These are phyloP conservation scores for Irpex rosettiformis DNA, from an alignment of 1,284 basidiomycete genomes.

Conservation along the genomic window DNA sequence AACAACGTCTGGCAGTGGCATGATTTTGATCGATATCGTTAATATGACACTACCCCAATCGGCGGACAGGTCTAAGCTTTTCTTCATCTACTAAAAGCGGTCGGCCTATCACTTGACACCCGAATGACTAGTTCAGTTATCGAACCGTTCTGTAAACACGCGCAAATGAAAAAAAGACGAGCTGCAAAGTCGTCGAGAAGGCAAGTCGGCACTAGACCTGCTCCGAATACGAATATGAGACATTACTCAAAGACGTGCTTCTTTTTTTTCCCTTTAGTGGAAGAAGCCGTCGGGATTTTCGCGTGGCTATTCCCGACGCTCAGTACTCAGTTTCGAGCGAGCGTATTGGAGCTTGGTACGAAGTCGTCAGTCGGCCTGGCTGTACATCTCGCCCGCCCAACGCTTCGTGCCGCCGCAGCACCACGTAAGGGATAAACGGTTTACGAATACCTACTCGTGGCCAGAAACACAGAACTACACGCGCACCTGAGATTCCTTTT, in stretches of 20 bases:
- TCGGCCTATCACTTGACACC: background rate
- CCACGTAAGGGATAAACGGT: background rate
- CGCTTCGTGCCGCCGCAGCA: background rate
- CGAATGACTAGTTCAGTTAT: background rate
- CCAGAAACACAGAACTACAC: background rate
- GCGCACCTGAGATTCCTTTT: background rate
- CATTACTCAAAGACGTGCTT: background rate
- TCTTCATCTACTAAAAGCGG: background rate
- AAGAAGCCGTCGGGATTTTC: background rate
- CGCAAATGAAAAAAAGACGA: background rate
- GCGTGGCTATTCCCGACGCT: background rate
- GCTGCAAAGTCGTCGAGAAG: background rate
- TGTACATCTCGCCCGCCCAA: background rate
- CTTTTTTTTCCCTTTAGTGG: background rate
- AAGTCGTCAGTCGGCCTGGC: background rate
- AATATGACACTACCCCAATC: background rate
- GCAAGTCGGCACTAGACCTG: background rate
- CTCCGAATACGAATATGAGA: background rate
- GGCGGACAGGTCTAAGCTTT: background rate
- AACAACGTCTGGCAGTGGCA: background rate
- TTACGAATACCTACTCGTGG: background rate
- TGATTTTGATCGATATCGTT: background rate
- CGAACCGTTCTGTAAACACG: background rate
- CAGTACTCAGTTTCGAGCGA: no score
- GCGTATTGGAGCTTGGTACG: background rate